Percentiles rank a stretch among this genome's conserved stretches.
Conservation (phyloP, 352 stramenopile species). For the Elongisporangium undulatum region DNA sequence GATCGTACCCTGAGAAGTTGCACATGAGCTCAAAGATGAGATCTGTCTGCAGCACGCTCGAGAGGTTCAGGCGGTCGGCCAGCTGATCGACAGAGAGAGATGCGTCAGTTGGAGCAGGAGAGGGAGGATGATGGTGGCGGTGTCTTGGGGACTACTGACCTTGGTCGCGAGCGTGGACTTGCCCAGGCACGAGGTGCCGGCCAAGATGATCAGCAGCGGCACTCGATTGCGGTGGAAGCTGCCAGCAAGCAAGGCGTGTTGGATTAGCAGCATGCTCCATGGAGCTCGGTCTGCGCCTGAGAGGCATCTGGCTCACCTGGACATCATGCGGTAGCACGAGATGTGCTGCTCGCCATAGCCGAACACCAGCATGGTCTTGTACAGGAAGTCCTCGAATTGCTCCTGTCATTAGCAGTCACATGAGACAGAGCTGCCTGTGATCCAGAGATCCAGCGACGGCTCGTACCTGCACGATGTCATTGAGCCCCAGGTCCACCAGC, state of each 20-base stretch:
- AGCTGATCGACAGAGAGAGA: conserved; percentile 32
- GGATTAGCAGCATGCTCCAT: neutral
- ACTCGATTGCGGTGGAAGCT: conserved; percentile 85
- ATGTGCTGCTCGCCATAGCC: conserved; percentile 85
- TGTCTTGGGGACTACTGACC: conserved; percentile 18
- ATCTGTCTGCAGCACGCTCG: conserved; percentile 82
- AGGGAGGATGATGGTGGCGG: neutral
- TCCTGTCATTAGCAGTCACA: conserved; percentile 30
- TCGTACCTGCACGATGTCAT: conserved; percentile 71
- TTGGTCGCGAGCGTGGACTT: conserved; percentile 89
- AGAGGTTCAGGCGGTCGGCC: conserved; percentile 82
- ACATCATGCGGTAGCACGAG: conserved; percentile 86
- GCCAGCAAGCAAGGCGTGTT: neutral
- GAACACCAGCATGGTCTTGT: conserved; percentile 89
- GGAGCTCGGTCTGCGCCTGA: neutral
- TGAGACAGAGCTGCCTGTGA: neutral
- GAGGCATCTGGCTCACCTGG: conserved; percentile 31
- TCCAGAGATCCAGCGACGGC: neutral
- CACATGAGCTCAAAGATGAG: conserved; percentile 90
- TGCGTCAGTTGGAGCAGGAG: neutral
- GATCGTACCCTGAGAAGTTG: conserved; percentile 78
- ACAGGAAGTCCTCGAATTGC: conserved; percentile 88
- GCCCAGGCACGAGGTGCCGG: conserved; percentile 75
- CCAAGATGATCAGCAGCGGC: conserved; percentile 80
- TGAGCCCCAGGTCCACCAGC: conserved; percentile 80